These are phyloP conservation scores for Croton setiger DNA, from an alignment of 441 rosid species.

Conservation along the genomic window DNA sequence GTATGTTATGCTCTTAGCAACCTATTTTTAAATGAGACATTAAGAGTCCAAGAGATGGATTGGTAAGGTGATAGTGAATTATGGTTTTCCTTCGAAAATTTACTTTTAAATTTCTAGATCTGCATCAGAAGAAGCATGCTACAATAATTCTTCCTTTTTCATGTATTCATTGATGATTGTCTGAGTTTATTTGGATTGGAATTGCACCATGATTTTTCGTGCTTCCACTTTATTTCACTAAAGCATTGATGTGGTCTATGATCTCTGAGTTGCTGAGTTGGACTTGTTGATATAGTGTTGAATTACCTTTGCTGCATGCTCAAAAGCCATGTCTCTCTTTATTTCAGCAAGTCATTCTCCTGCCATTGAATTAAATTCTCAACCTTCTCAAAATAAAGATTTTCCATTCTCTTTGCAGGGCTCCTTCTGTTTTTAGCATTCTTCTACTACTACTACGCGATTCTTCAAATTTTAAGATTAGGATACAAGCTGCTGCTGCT, in stretches of 20 bases:
- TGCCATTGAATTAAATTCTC: not conserved
- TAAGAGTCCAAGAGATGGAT: slow-evolving; percentile 72
- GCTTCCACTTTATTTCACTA: not conserved
- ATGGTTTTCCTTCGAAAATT: not conserved
- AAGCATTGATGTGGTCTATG: slow-evolving; percentile 5
- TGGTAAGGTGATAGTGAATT: slow-evolving; percentile 47
- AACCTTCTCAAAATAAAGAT: not conserved
- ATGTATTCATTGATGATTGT: not conserved
- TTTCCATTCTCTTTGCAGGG: slow-evolving; percentile 48
- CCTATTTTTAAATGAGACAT: slow-evolving; percentile 72
- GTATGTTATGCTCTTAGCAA: slow-evolving; percentile 88
- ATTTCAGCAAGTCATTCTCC: not conserved
- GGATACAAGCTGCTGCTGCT: slow-evolving; percentile 98
- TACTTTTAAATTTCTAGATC: slow-evolving; percentile 12
- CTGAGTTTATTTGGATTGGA: not conserved
- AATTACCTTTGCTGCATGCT: not conserved
- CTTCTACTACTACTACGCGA: slow-evolving; percentile 77
- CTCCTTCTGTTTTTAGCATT: slow-evolving; percentile 81
- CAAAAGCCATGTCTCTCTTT: not conserved
- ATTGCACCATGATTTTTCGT: not conserved
- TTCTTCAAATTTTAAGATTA: slow-evolving; percentile 90
- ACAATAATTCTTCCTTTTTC: not conserved
- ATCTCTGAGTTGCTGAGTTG: not conserved
- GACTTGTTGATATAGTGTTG: not conserved
- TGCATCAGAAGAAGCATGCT: not conserved